Evolutionary conservation across 495 filamentous ascomycete species (phyloP).

Genomic region (Xylaria telfairii): DNA sequence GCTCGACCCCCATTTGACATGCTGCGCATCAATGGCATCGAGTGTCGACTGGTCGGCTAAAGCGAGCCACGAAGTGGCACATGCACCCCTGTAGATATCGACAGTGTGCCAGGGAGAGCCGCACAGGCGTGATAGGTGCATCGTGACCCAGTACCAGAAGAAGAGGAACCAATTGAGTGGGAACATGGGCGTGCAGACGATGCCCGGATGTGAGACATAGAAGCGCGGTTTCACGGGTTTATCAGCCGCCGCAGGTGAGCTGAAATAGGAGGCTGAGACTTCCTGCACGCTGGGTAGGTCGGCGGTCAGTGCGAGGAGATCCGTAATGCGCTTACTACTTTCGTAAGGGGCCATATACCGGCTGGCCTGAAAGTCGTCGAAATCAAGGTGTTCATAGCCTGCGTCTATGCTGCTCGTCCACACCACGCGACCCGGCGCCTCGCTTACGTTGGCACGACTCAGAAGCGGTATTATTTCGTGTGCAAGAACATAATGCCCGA

Average conservation of each 20-base stretch:
- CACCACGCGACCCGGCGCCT: conserved; percentile 66
- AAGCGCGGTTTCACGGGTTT: conserved; percentile 43
- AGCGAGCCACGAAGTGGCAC: conserved; percentile 77
- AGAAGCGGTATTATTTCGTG: conserved; percentile 81
- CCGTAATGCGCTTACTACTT: conserved; percentile 82
- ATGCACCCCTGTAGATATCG: conserved; percentile 76
- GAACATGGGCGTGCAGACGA: conserved; percentile 81
- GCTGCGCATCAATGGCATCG: conserved; percentile 60
- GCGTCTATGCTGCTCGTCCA: conserved; percentile 87
- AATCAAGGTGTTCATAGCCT: conserved; percentile 57
- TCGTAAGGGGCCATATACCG: conserved; percentile 73
- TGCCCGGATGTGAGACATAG: conserved; percentile 85
- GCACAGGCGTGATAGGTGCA: conserved; percentile 76
- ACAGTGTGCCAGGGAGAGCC: conserved; percentile 88
- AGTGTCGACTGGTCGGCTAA: conserved; percentile 70
- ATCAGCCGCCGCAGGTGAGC: conserved; percentile 31
- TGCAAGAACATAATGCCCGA: conserved; percentile 91
- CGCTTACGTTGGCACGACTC: conserved; percentile 47
- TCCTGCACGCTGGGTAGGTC: conserved; percentile 67
- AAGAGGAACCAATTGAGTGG: conserved; percentile 68
- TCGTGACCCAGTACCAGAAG: conserved; percentile 62
- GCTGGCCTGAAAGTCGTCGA: conserved; percentile 79
- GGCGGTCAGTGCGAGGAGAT: conserved; percentile 79
- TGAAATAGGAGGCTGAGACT: conserved; percentile 53
- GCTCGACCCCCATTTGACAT: conserved; percentile 84